Base-by-base conservation (phyloP, 306 rosid species). In the Purshia tridentata region DNA sequence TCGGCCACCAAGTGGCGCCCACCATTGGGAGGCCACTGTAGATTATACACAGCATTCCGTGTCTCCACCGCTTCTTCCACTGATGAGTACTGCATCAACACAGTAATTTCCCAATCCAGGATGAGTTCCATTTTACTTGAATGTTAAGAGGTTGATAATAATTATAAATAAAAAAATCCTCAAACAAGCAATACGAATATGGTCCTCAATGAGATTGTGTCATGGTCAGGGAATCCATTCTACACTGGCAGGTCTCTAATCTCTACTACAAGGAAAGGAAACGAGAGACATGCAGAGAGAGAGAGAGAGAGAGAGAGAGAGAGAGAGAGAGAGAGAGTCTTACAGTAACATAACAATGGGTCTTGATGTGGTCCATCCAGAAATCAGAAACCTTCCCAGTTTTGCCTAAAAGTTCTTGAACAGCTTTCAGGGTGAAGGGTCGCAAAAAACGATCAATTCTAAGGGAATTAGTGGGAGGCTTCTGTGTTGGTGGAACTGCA, bases 361-460 rank as follows among this genome's bases (percentile, higher is more conserved):
- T 92, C 86, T 95, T 95, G 64, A 95, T 95, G 80, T 90, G 99
- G 80, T 95, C 99, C 98, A 95, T 95, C 99, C 99, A 95, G 82
- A 95, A 95, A 80, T 84, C 84, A 60, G 78, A 67, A 19, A 95
- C 91, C 13, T 65, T 77, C 64, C 99, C 98, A 61, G 92, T 90
- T 83, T 90, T 92, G 23, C 93, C 97, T 23, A 95, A 73, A 87
- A 95, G 92, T 66, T 92, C 99, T 86, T 92, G 99, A 78, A 95
- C 98, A 40, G 93, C 91, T 83, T 95, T 95, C 75, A 95, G 85
- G 75, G 98, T 95, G 82, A 95, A 92, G 55, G 99, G 99, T 41
- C 99, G 97, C 74, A 92, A 88, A 76, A 95, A 95, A 15, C 85
- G 88, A 74, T 90, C 98, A 58, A 95, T 88, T 78, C 89, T 84